Evolutionary conservation across 345 rosid species (phyloP).

Genomic region (Noccaea caerulescens): DNA sequence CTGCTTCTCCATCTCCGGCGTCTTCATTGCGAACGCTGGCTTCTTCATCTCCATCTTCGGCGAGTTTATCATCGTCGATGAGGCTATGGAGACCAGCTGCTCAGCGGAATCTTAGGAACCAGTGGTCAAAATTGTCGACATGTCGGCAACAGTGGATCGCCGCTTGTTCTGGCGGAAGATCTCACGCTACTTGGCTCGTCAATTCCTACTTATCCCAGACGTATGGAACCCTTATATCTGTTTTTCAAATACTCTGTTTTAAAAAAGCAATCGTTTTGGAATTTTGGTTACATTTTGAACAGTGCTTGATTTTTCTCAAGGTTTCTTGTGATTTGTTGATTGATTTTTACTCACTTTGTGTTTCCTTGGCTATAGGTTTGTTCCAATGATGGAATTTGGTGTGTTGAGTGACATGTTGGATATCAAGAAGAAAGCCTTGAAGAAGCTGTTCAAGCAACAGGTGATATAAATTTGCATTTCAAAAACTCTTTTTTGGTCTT

Average conservation of each 20-base stretch:
- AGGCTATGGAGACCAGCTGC: conserved; percentile 93
- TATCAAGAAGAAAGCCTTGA: conserved; percentile 70
- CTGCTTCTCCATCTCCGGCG: conserved; percentile 42
- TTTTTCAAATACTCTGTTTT: background rate
- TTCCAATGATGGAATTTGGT: conserved; percentile 83
- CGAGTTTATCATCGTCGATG: conserved; percentile 49
- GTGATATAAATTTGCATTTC: conserved; percentile 38
- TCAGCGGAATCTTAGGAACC: conserved; percentile 84
- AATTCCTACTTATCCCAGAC: conserved; percentile 70
- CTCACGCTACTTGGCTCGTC: conserved; percentile 81
- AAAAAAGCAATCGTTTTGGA: background rate
- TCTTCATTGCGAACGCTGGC: conserved; percentile 44
- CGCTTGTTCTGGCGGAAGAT: conserved; percentile 60
- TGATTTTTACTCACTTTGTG: conserved; percentile 3
- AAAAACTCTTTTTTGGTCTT: background rate
- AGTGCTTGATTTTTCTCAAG: background rate
- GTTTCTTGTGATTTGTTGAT: background rate
- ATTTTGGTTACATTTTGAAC: background rate
- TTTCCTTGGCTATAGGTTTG: conserved; percentile 52
- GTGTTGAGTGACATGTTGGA: conserved; percentile 66
- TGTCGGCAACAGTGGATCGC: conserved; percentile 63
- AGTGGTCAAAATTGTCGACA: conserved; percentile 77
- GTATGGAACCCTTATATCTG: conserved; percentile 34
- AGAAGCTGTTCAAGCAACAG: conserved; percentile 71
- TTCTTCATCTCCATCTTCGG: conserved; percentile 39